Base-by-base conservation (phyloP, 139 green algal genomes). In the Chlamydomonas sphaeroides region DNA sequence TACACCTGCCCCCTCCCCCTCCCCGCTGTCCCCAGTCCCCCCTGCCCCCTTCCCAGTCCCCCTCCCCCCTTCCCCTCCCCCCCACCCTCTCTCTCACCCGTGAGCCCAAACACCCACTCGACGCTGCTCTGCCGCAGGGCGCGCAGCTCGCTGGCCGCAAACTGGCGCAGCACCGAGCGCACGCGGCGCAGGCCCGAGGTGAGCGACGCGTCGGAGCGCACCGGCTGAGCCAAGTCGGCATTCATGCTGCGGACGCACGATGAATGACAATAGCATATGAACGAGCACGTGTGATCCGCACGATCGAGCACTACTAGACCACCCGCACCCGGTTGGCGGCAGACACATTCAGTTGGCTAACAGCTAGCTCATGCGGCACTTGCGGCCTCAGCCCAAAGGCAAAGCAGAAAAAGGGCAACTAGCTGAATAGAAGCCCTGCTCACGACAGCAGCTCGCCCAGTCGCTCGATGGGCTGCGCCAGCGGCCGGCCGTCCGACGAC, bases 41-140 rank as follows among this genome's bases (percentile, higher is more conserved):
- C n/a, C n/a, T n/a, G n/a, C n/a, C n/a, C n/a, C n/a, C n/a, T n/a
- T n/a, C n/a, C n/a, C n/a, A n/a, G n/a, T n/a, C n/a, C n/a, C n/a
- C n/a, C n/a, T n/a, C n/a, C n/a, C n/a, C 7, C 62, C n/a, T n/a
- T 18, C 62, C 62, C 62, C 62, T 21, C n/a, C 30, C 61, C 61
- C 7, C 61, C n/a, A n/a, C n/a, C n/a, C n/a, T n/a, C n/a, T n/a
- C n/a, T n/a, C 72, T 42, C 28, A 41, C 72, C 72, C 25, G 74
- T 80, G 26, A 80, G 41, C 0, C 59, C 74, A n/a, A 80, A 80
- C 17, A 80, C 74, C 74, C 74, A 80, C 57, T 80, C 74, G 30
- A 70, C 2, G 5, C 45, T 51, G 11, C 3, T 25, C 21, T 26
- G 15, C 17, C 39, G 59, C 39, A 70, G 59, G 1, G 25, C 41